Evolutionary conservation across 2,329 filamentous ascomycete species (phyloP).

Genomic region (Curvularia sp.): DNA sequence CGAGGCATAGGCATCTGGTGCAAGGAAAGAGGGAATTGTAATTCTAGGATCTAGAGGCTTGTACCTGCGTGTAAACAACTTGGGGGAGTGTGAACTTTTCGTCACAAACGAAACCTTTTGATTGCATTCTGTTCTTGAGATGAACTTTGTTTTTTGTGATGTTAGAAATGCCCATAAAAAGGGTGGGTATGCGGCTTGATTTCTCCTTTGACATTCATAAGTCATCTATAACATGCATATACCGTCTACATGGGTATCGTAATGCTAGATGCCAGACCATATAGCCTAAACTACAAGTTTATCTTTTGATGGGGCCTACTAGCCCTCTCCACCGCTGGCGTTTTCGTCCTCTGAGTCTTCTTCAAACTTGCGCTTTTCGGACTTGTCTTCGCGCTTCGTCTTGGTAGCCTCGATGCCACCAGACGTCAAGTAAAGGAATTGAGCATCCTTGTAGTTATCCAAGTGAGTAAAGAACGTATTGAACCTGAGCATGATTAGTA

Average conservation of each 20-base stretch:
- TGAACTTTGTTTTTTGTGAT: neutral
- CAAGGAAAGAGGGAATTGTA: constrained; percentile 25
- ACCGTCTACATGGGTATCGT: neutral
- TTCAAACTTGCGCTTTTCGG: constrained; percentile 35
- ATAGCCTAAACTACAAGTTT: neutral
- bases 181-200: neutral
- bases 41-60: constrained; percentile 34
- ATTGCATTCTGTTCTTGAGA: neutral
- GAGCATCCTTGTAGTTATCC: constrained; percentile 58
- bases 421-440: constrained; percentile 59
- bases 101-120: constrained; percentile 10
- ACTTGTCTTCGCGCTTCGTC: constrained; percentile 38
- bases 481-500: constrained; percentile 44
- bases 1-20: constrained; percentile 1
- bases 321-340: constrained; percentile 45
- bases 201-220: neutral
- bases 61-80: constrained; percentile 22
- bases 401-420: constrained; percentile 56
- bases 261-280: neutral
- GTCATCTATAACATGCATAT: neutral
- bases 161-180: neutral
- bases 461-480: constrained; percentile 59
- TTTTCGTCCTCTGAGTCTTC: constrained; percentile 49
- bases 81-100: constrained; percentile 15
- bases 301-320: neutral